Conservation (phyloP, 305 asterid genomes). For the Fraxinus latifolia region DNA sequence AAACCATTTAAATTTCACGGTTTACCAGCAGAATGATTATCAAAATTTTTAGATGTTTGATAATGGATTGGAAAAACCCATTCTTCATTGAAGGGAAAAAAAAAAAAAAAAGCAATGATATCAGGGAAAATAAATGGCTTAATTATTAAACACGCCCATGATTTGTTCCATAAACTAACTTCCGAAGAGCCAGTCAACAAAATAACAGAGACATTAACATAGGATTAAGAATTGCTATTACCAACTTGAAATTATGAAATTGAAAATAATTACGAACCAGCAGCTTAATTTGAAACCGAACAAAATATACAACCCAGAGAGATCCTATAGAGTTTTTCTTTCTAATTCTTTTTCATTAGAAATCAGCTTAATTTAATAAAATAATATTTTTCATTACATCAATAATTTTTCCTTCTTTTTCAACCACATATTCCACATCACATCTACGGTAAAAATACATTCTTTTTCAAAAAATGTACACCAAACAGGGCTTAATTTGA, state of each 20-base stretch:
- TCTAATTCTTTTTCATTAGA: background rate
- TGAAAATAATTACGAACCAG: background rate
- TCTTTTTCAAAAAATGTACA: no score
- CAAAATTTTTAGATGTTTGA: background rate
- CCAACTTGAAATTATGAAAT: background rate
- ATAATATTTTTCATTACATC: no score
- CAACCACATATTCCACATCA: no score
- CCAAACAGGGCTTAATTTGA: no score
- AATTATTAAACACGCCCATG: background rate
- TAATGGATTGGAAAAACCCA: background rate
- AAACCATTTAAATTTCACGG: background rate
- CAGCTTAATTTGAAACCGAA: background rate
- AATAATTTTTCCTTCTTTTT: no score
- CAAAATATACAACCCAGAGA: background rate
- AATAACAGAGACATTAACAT: background rate
- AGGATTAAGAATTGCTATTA: background rate
- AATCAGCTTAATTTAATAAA: no score
- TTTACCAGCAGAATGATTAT: background rate
- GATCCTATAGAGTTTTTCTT: background rate
- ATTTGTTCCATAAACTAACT: background rate
- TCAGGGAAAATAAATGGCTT: background rate
- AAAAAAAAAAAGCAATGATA: background rate
- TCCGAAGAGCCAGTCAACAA: background rate
- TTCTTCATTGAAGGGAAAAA: background rate
- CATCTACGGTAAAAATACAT: no score